Evolutionary conservation across 441 rosid species (phyloP).

Genomic region (Pelargonium myrrhifolium): DNA sequence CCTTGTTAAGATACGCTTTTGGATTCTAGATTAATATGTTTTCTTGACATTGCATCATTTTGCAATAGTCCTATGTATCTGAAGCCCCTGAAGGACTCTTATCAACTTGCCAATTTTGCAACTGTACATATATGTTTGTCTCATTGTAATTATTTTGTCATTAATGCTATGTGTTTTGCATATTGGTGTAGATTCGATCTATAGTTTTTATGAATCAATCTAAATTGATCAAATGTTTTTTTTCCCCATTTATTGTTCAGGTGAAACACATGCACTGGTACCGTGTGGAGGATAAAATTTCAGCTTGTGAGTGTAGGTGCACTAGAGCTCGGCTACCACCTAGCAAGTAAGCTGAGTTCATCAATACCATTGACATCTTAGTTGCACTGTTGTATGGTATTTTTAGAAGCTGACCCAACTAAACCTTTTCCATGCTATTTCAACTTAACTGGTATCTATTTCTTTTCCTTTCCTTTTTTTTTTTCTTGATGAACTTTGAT

Average conservation of each 20-base stretch:
- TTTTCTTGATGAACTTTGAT: neutral
- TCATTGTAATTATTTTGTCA: neutral
- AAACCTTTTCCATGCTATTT: neutral
- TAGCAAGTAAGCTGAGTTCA: conserved; percentile 60
- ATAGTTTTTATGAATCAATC: neutral
- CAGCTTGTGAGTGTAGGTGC: conserved; percentile 85
- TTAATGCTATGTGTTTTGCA: neutral
- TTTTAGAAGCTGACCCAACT: neutral
- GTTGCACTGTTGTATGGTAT: neutral
- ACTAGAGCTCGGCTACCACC: conserved; percentile 82
- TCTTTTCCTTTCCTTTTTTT: no score
- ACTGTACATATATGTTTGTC: neutral
- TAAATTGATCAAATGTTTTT: conserved; percentile 13
- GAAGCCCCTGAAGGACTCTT: conserved; percentile 2
- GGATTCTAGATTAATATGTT: conserved; percentile 3
- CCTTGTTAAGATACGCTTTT: conserved; percentile 14
- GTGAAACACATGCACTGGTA: conserved; percentile 97
- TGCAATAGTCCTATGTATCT: neutral
- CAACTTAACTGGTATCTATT: no score
- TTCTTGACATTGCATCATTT: conserved; percentile 8
- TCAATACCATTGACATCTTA: neutral
- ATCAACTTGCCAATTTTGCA: neutral
- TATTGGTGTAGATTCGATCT: neutral
- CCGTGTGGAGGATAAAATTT: conserved; percentile 54
- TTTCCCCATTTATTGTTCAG: conserved; percentile 33